These are phyloP conservation scores for Drosera spatulata DNA, from an alignment of 179 eudicot species.

Conservation along the genomic window DNA sequence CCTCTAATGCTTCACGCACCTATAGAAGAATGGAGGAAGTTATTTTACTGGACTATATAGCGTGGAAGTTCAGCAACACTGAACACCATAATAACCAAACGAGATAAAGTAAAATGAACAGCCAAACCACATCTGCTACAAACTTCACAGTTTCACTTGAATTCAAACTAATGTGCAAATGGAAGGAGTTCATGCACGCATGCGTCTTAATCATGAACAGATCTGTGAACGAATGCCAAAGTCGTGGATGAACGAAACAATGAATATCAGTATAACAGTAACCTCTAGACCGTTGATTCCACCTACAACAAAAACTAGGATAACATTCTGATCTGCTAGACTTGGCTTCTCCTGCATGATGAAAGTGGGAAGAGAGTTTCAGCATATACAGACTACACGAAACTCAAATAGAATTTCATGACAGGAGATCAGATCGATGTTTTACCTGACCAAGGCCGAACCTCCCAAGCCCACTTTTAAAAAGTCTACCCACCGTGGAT, in stretches of 20 bases:
- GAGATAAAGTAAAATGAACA: no score
- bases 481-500: slow-evolving; percentile 88
- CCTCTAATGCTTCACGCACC: slow-evolving; percentile 86
- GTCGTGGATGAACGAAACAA: no score
- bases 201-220: no score
- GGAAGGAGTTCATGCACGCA: no score
- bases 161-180: no score
- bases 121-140: no score
- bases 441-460: slow-evolving; percentile 94
- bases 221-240: no score
- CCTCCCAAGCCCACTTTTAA: slow-evolving; percentile 92
- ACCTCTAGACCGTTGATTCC: slow-evolving; percentile 93
- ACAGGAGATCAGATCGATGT: neutral
- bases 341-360: slow-evolving; percentile 78
- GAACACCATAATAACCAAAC: no score
- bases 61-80: no score
- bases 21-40: slow-evolving; percentile 12
- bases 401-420: no score
- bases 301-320: slow-evolving; percentile 79
- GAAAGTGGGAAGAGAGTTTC: slow-evolving; percentile 7
- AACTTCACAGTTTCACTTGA: no score
- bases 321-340: slow-evolving; percentile 71
- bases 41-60: neutral
- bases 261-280: neutral
- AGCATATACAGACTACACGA: slow-evolving; percentile 5